Conservation (phyloP, 768 basidiomycete species). For the Aureoboletus auriporus region DNA sequence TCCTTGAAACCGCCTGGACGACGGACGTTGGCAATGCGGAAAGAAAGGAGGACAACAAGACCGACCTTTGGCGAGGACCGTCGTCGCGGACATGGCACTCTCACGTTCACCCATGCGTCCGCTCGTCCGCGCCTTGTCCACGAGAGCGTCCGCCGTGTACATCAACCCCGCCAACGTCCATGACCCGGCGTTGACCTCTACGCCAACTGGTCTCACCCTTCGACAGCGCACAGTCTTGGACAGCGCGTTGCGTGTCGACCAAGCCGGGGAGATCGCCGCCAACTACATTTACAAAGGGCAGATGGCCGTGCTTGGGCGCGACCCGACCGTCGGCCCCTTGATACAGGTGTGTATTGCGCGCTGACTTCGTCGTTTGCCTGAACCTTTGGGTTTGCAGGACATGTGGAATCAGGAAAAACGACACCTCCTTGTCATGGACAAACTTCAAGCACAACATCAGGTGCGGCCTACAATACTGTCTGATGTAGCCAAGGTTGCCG, state of each 20-base stretch:
- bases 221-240: slow-evolving; percentile 52
- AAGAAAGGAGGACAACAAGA: neutral
- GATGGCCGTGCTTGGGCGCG: slow-evolving; percentile 62
- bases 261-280: slow-evolving; percentile 93
- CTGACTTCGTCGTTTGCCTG: neutral
- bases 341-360: slow-evolving; percentile 58
- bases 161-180: slow-evolving; percentile 32
- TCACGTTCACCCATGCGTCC: slow-evolving; percentile 15
- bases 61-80: slow-evolving; percentile 37
- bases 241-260: slow-evolving; percentile 82
- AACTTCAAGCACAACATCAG: slow-evolving; percentile 76
- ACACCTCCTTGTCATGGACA: slow-evolving; percentile 84
- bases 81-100: slow-evolving; percentile 24
- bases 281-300: slow-evolving; percentile 96
- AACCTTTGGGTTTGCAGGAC: slow-evolving; percentile 47
- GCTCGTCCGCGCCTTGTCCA: slow-evolving; percentile 17
- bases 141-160: slow-evolving; percentile 48
- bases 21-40: slow-evolving; percentile 1
- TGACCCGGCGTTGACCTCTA: slow-evolving; percentile 45
- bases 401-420: slow-evolving; percentile 99
- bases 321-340: slow-evolving; percentile 53
- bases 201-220: slow-evolving; percentile 49
- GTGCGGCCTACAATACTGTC: slow-evolving; percentile 81
- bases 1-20: slow-evolving; percentile 46
- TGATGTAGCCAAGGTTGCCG: slow-evolving; percentile 81